phyloP scores from a whole-genome alignment of 73 alveolate genomes.

The Tetrahymena malaccensis region DNA sequence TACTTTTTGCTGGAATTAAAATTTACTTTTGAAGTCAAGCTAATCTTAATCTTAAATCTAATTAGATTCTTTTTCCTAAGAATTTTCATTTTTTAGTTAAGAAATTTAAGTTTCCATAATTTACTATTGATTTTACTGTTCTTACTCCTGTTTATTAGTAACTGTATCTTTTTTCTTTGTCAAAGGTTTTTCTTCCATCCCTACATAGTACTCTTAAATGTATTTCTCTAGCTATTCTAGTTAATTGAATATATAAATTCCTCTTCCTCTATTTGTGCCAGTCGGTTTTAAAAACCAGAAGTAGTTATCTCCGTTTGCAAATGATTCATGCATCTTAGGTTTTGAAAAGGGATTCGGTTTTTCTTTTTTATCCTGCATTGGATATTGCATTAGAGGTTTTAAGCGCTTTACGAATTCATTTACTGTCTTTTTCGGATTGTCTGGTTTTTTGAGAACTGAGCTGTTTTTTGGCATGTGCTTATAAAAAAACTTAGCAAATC shows the following conservation, averaged over 20 bases:
- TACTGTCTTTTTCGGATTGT: constrained; percentile 11
- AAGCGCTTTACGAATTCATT: constrained; percentile 18
- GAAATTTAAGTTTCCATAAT: neutral
- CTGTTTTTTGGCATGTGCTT: constrained; percentile 28
- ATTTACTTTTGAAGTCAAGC: neutral
- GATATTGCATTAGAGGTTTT: neutral
- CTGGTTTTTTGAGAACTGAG: neutral
- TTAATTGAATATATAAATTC: constrained; percentile 62
- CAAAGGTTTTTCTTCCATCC: constrained; percentile 11
- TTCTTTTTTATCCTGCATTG: constrained; percentile 4
- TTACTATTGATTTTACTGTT: neutral
- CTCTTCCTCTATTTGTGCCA: constrained; percentile 73
- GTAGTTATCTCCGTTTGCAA: constrained; percentile 16
- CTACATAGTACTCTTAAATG: constrained; percentile 14
- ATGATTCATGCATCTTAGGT: constrained; percentile 14
- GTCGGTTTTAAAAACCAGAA: constrained; percentile 65
- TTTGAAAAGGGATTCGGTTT: neutral
- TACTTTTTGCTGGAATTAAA: neutral
- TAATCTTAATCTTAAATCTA: neutral
- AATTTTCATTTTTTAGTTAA: neutral
- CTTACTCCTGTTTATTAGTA: constrained; percentile 1
- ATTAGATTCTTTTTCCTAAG: neutral
- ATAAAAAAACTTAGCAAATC: constrained; percentile 24
- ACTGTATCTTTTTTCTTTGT: constrained; percentile 6
- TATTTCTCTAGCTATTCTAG: constrained; percentile 29